Conservation (phyloP, 495 filamentous ascomycete species). For the Hyaloscypha hepaticicola region DNA sequence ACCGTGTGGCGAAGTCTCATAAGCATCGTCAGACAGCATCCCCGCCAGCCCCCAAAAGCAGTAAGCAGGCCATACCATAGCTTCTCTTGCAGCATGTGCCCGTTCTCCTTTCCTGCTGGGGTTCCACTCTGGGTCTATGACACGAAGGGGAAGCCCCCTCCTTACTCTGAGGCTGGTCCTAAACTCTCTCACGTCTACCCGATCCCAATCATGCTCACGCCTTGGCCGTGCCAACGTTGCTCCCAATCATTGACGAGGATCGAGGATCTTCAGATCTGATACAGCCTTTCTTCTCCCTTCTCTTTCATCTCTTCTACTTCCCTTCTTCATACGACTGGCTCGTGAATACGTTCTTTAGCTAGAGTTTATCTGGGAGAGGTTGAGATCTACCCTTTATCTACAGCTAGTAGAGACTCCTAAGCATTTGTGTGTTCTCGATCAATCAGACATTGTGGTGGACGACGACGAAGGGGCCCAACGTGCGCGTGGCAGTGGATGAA, state of each 20-base stretch:
- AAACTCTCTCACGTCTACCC: not conserved
- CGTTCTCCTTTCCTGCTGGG: conserved; percentile 1
- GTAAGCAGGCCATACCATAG: not conserved
- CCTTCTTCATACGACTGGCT: conserved; percentile 29
- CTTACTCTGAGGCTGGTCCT: not conserved
- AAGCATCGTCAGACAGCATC: not conserved
- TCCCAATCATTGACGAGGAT: conserved; percentile 14
- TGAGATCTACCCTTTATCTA: conserved; percentile 11
- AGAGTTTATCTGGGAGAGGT: conserved; percentile 9
- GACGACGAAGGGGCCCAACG: conserved; percentile 6
- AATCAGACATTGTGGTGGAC: conserved; percentile 18
- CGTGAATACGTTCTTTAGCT: conserved; percentile 26
- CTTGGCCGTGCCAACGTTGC: not conserved
- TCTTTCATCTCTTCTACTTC: conserved; percentile 35
- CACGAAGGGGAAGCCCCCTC: not conserved
- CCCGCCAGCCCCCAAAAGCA: not conserved
- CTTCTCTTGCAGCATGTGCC: not conserved
- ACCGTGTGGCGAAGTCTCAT: no score
- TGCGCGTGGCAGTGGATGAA: conserved; percentile 25
- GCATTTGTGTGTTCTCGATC: conserved; percentile 18
- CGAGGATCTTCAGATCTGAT: conserved; percentile 30
- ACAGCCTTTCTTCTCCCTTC: conserved; percentile 31
- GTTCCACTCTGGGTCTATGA: no score
- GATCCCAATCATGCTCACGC: conserved; percentile 11
- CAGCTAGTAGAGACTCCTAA: not conserved